These are phyloP conservation scores for Rhizopogon salebrosus DNA, from an alignment of 768 basidiomycete species.

Conservation along the genomic window DNA sequence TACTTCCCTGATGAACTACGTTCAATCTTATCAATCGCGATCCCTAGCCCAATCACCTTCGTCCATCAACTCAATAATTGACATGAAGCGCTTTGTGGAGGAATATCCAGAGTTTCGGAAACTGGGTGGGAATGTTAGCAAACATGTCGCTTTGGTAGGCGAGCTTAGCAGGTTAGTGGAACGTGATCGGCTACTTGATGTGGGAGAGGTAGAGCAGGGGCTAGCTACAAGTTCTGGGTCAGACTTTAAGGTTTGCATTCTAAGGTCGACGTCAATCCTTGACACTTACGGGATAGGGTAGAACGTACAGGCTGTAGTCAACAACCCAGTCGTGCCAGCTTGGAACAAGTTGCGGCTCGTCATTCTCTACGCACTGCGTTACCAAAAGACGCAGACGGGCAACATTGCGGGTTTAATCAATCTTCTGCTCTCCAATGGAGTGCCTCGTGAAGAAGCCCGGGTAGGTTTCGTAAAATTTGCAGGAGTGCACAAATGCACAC, in stretches of 20 bases:
- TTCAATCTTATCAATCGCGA: slow-evolving; percentile 85
- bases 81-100: slow-evolving; percentile 98
- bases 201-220: slow-evolving; percentile 95
- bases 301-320: slow-evolving; percentile 79
- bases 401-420: slow-evolving; percentile 80
- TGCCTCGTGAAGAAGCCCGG: slow-evolving; percentile 70
- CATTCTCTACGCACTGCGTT: slow-evolving; percentile 88
- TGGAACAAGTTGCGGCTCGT: slow-evolving; percentile 87
- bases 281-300: slow-evolving; percentile 24
- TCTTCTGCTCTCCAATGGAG: slow-evolving; percentile 69
- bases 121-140: slow-evolving; percentile 96
- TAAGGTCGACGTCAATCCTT: not conserved
- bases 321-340: slow-evolving; percentile 58
- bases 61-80: slow-evolving; percentile 86
- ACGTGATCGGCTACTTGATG: slow-evolving; percentile 77
- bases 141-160: slow-evolving; percentile 95
- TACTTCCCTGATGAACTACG: slow-evolving; percentile 85
- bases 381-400: slow-evolving; percentile 82
- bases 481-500: not conserved
- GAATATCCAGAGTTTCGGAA: slow-evolving; percentile 98
- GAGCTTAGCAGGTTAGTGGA: slow-evolving; percentile 91
- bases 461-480: slow-evolving; percentile 30
- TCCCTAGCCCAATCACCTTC: slow-evolving; percentile 73
- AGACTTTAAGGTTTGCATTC: slow-evolving; percentile 68
- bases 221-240: slow-evolving; percentile 88